These are phyloP conservation scores for Sporothrix curviconia DNA, from an alignment of 2,329 filamentous ascomycete species.

Conservation along the genomic window DNA sequence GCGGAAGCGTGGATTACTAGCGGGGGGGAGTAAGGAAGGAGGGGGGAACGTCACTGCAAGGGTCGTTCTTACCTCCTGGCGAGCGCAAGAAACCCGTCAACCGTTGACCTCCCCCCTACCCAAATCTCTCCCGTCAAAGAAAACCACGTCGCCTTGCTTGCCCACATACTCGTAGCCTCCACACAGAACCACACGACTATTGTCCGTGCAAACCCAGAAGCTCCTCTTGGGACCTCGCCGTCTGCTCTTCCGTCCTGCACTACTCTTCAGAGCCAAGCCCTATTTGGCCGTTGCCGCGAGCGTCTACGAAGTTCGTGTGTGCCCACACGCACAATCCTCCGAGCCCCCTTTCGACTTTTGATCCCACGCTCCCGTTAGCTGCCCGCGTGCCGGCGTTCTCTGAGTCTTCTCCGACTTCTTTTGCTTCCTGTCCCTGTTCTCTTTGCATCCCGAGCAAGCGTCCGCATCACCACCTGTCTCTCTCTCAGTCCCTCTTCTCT, in stretches of 20 bases:
- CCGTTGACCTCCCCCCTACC: neutral
- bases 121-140: slow-evolving; percentile 2
- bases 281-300: slow-evolving; percentile 4
- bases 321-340: neutral
- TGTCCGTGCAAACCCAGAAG: neutral
- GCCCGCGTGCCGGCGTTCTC: slow-evolving; percentile 7
- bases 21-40: neutral
- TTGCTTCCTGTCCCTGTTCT: neutral
- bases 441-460: neutral
- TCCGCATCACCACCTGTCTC: neutral
- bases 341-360: neutral
- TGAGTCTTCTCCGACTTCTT: neutral
- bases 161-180: neutral
- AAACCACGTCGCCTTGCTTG: neutral
- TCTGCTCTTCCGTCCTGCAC: neutral
- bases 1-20: slow-evolving; percentile 6
- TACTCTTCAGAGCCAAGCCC: slow-evolving; percentile 1
- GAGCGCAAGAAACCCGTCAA: neutral
- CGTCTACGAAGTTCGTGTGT: neutral
- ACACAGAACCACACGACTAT: neutral
- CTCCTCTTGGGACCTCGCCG: neutral
- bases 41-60: neutral
- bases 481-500: neutral
- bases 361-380: neutral
- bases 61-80: neutral